Percentiles rank a stretch among this genome's conserved stretches.
Evolutionary conservation across 2,329 filamentous ascomycete genomes (phyloP).

Genomic region (Acephala macrosclerotiorum): DNA sequence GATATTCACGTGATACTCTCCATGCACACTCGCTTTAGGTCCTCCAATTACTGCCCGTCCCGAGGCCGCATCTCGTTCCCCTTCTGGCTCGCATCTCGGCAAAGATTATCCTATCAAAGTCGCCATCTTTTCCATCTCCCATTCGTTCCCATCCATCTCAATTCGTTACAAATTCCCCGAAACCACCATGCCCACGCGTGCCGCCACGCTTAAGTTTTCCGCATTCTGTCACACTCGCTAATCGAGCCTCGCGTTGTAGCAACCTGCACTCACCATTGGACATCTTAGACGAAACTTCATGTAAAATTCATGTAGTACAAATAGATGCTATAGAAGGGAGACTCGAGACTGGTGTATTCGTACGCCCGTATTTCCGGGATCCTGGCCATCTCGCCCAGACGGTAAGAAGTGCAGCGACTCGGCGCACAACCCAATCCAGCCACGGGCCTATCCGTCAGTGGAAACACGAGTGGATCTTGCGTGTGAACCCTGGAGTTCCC

Average conservation of each 20-base stretch:
- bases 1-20: too few relatives aligned
- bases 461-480: background rate
- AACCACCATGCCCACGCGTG: too few relatives aligned
- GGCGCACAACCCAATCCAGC: background rate
- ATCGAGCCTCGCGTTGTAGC: too few relatives aligned
- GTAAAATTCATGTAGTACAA: background rate
- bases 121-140: background rate
- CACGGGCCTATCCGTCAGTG: background rate
- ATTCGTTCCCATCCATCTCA: background rate
- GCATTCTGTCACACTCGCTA: conserved; percentile 5
- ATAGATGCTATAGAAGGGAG: background rate
- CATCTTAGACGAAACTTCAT: background rate
- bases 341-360: background rate
- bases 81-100: too few relatives aligned
- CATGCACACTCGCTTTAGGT: too few relatives aligned
- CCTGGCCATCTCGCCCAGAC: background rate
- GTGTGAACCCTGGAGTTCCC: background rate
- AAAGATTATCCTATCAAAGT: too few relatives aligned
- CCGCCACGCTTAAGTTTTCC: conserved; percentile 2
- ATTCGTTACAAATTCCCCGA: background rate
- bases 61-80: too few relatives aligned
- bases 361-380: background rate
- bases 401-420: background rate
- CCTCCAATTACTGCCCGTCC: too few relatives aligned
- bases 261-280: conserved; percentile 1